These are phyloP conservation scores for Globisporangium takayamanum DNA, from an alignment of 352 stramenopile genomes.

Conservation along the genomic window DNA sequence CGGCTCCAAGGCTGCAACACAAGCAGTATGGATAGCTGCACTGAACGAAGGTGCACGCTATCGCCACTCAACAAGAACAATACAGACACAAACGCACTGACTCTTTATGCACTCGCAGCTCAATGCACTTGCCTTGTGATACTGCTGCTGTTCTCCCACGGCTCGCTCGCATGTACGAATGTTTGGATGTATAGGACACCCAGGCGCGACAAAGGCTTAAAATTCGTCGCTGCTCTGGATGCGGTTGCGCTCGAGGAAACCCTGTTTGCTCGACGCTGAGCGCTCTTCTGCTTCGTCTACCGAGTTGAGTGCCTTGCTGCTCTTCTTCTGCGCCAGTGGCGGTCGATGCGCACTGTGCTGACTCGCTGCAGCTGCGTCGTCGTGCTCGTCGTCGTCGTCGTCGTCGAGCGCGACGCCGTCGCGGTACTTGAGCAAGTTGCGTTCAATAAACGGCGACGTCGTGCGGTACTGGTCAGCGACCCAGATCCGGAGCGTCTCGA, in stretches of 20 bases:
- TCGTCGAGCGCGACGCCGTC: constrained; percentile 57
- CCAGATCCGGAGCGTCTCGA: constrained; percentile 83
- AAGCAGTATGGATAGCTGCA: not conserved
- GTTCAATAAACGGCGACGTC: constrained; percentile 81
- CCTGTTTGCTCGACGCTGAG: constrained; percentile 34
- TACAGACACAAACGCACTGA: too few relatives aligned
- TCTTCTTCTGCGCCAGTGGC: constrained; percentile 16
- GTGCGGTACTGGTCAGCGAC: constrained; percentile 82
- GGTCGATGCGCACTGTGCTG: not conserved
- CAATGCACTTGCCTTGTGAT: not conserved
- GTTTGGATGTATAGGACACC: not conserved
- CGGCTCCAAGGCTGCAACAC: not conserved
- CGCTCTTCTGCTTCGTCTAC: constrained; percentile 11
- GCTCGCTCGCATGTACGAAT: too few relatives aligned
- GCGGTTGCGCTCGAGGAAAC: constrained; percentile 43
- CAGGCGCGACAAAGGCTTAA: constrained; percentile 12
- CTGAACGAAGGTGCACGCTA: too few relatives aligned
- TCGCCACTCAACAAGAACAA: too few relatives aligned
- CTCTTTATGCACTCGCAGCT: not conserved
- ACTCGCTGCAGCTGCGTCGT: not conserved
- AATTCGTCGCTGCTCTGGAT: constrained; percentile 58
- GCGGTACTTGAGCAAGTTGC: constrained; percentile 74
- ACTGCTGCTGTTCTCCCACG: not conserved
- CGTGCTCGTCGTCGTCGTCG: constrained; percentile 18
- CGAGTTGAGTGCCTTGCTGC: constrained; percentile 9